phyloP scores from a whole-genome alignment of 78 protist genomes.

The Dictyostelium discoideum region dicty_2.7 NC_007088.5:7011001-7011500 shows the following conservation, averaged over 20 bases:
- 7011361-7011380: neutral
- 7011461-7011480: neutral
- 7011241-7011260: neutral
- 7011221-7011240: neutral
- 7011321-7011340: neutral
- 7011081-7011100: neutral
- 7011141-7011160: neutral
- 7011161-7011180: neutral
- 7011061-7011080: neutral
- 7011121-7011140: neutral
- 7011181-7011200: neutral
- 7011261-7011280: neutral
- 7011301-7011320: too few relatives aligned
- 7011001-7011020: constrained; percentile 28
- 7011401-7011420: neutral
- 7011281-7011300: neutral
- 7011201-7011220: neutral
- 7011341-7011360: neutral
- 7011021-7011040: neutral
- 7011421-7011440: neutral
- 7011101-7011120: neutral
- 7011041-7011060: too few relatives aligned
- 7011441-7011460: neutral
- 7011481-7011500: neutral
- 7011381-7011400: constrained; percentile 11